These are phyloP conservation scores for Spinellus fusiger DNA, from an alignment of 192 early-diverging fungal species.

Conservation along the genomic window DNA sequence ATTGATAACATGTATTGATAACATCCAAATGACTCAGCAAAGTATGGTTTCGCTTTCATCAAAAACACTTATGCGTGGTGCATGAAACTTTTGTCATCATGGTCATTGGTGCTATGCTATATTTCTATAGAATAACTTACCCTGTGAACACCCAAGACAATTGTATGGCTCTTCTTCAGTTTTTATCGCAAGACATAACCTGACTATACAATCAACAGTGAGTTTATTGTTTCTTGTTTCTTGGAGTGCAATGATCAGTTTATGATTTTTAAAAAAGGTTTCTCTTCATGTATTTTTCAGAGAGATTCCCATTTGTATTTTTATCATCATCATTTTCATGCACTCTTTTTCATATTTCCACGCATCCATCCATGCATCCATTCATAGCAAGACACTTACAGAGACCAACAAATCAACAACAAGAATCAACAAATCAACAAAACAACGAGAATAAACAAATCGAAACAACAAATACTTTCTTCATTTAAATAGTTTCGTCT, in stretches of 20 bases:
- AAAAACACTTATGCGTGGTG: slow-evolving; percentile 21
- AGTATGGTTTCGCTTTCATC: slow-evolving; percentile 10
- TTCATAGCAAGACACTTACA: no score
- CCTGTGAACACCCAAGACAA: background rate
- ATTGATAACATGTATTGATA: background rate
- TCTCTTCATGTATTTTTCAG: slow-evolving; percentile 5
- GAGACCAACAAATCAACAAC: no score
- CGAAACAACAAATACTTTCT: no score
- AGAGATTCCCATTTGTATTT: slow-evolving; percentile 4
- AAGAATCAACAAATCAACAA: no score
- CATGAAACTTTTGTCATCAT: slow-evolving; percentile 19
- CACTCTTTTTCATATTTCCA: no score
- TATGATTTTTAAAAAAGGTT: background rate
- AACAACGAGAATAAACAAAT: no score
- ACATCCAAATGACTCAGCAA: slow-evolving; percentile 2
- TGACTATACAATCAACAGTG: background rate
- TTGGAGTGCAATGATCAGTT: background rate
- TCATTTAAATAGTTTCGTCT: background rate
- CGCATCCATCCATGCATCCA: no score
- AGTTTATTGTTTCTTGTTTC: slow-evolving; percentile 2
- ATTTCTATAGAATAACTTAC: background rate
- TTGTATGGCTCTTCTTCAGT: no score
- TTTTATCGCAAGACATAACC: no score
- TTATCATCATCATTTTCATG: background rate
- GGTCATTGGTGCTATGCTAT: background rate